Conservation (phyloP, 192 early-diverging fungal genomes). For the Chytriomyces sp. region DNA sequence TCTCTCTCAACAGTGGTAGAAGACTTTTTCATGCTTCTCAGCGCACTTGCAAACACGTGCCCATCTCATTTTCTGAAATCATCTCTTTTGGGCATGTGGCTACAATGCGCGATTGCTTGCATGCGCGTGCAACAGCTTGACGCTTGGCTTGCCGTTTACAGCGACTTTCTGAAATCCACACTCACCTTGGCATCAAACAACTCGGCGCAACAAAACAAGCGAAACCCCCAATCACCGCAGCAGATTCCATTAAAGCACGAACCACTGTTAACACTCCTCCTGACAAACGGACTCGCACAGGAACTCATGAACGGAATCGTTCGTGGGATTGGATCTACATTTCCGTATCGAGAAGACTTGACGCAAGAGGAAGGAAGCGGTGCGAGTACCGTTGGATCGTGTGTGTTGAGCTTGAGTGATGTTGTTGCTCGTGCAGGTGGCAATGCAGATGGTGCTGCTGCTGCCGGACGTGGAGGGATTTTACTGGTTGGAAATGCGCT, state of each 20-base stretch:
- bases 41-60: slow-evolving; percentile 52
- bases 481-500: not conserved
- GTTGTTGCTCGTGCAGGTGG: not conserved
- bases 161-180: slow-evolving; percentile 27
- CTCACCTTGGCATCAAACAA: slow-evolving; percentile 30
- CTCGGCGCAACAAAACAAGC: not conserved
- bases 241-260: not conserved
- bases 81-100: slow-evolving; percentile 57
- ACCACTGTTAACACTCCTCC: too few relatives aligned
- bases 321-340: slow-evolving; percentile 3
- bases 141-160: slow-evolving; percentile 36
- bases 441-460: not conserved
- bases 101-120: slow-evolving; percentile 69
- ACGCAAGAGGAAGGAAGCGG: slow-evolving; percentile 12
- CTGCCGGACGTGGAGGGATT: too few relatives aligned
- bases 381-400: not conserved
- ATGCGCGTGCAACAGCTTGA: slow-evolving; percentile 46
- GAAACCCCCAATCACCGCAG: not conserved
- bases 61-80: slow-evolving; percentile 64
- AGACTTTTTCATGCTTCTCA: slow-evolving; percentile 73
- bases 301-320: not conserved
- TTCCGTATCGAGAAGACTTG: slow-evolving; percentile 36
- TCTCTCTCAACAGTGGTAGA: slow-evolving; percentile 65
- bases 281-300: not conserved
- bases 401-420: slow-evolving; percentile 10